phyloP scores from a whole-genome alignment of 1,284 basidiomycete species.

The Pseudozyma tsukubaensis region DNA sequence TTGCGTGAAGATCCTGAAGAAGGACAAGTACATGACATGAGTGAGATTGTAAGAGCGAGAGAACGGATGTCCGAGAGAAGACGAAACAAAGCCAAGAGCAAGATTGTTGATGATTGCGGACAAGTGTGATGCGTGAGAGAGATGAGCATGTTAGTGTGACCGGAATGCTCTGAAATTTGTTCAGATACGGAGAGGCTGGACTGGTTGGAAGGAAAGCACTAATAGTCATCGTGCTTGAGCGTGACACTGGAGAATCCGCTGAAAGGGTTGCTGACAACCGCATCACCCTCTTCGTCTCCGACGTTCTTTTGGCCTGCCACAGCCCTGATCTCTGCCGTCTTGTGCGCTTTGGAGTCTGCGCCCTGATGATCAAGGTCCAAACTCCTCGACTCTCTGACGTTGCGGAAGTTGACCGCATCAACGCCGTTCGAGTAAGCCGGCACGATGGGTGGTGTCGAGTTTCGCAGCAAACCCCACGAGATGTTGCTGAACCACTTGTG shows the following conservation, averaged over 20 bases:
- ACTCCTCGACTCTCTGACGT: constrained; percentile 87
- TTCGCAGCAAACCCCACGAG: constrained; percentile 94
- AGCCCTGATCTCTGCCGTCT: constrained; percentile 57
- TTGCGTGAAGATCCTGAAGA: not conserved
- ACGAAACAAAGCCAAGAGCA: not conserved
- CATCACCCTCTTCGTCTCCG: constrained; percentile 64
- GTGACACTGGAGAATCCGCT: constrained; percentile 62
- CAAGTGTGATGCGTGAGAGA: not conserved
- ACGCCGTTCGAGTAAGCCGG: constrained; percentile 82
- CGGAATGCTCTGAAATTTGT: not conserved
- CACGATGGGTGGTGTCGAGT: constrained; percentile 92
- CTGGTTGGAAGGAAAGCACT: not conserved
- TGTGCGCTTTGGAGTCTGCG: constrained; percentile 74
- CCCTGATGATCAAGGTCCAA: constrained; percentile 80
- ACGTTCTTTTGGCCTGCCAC: constrained; percentile 60
- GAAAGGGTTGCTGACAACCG: constrained; percentile 63
- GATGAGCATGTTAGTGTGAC: not conserved
- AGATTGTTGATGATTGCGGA: not conserved
- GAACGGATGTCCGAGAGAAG: not conserved
- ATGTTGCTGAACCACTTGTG: constrained; percentile 98
- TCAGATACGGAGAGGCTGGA: not conserved
- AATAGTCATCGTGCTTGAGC: constrained; percentile 58
- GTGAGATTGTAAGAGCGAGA: not conserved
- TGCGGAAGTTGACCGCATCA: constrained; percentile 90
- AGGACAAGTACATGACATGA: constrained; percentile 8